Evolutionary conservation across 495 filamentous ascomycete species (phyloP), one percentile per base, ranked within the genome.

Genomic region (Annulohypoxylon bovei): DNA sequence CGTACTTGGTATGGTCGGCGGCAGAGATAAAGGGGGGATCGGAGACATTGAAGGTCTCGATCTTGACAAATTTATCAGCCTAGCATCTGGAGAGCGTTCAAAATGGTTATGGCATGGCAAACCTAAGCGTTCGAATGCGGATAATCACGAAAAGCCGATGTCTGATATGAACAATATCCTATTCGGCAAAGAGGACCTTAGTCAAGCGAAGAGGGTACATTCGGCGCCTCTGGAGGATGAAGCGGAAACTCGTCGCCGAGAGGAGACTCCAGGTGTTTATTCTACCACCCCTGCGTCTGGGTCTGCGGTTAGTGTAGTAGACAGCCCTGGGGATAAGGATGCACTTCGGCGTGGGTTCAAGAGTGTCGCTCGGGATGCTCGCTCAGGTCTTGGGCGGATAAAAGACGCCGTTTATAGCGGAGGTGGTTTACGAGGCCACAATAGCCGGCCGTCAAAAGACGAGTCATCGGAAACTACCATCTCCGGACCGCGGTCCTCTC

Each of bases 71-170:
- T 95, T 98, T 67, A 84, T 92, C 28, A 87, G 88, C 61, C 81
- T 97, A 32, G 87, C 90, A 0, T 89, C 86, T 57, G 95, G 95
- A 28, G 90, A 92, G 74, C 87, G 92, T 57, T 84, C 91, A 9
- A 98, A 97, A 77, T 98, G 92, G 91, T 83, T 99, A 8, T 99
- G 96, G 96, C 85, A 91, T 54, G 96, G 96, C 7, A 99, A 97
- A 73, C 85, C 90, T 11, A 88, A 82, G 67, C 79, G 83, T 58
- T 85, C 83, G 59, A 83, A 81, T 20, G 72, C 80, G 14, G 84
- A 88, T 33, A 79, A 77, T 27, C 86, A 86, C 64, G 81, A 84
- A 0, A 84, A 82, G 55, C 79, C 85, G 39, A 83, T 81, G 6
- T 82, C 85, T 7, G 80, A 82, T 22, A 83, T 87, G 57, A 80